Base-by-base conservation (phyloP, 208 protist genomes). In the Phytomonas francai region DNA sequence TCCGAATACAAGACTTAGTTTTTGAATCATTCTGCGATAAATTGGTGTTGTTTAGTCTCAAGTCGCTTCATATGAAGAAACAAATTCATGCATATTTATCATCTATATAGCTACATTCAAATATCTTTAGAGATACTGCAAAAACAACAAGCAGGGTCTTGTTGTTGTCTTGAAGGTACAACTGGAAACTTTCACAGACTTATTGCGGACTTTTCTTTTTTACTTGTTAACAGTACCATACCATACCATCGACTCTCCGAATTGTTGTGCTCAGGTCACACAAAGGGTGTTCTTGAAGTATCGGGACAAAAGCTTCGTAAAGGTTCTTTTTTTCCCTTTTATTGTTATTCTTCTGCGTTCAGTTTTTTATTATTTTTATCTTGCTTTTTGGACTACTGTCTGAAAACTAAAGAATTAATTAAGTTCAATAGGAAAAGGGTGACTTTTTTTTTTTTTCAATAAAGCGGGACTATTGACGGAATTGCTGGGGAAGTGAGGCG, bases 301-400 rank as follows among this genome's bases (percentile, higher is more conserved):
- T 32, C 3, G 7, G 7, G 12, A 6, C 7, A 63, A 63, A 63
- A 12, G 59, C 57, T 60, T 29, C 16, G 29, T 4, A n/a, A 56
- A 36, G 27, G 39, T 69, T 62, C 59, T 57, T 30, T 30, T 28
- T 66, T 22, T 64, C 14, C 61, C 19, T 45, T 9, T 45, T 9
- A 33, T 32, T 58, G 54, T 32, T 54, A 33, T 28, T 39, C 12
- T 11, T 1, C 59, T 31, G 16, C 32, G 27, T n/a, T 45, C 25
- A 25, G 45, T 54, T 60, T 66, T 63, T 68, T 72, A 56, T 64
- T 64, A 33, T 66, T 58, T 36, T 64, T 64, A 36, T 62, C 33
- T 69, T 58, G 30, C 58, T 31, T 68, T 45, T 33, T 73, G 8
- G 25, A 32, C 27, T 59, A 34, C 8, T 32, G 19, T 54, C n/a